Evolutionary conservation across 768 basidiomycete species (phyloP), one percentile per base, ranked within the genome.

Genomic region (Calocybe cyanea): DNA sequence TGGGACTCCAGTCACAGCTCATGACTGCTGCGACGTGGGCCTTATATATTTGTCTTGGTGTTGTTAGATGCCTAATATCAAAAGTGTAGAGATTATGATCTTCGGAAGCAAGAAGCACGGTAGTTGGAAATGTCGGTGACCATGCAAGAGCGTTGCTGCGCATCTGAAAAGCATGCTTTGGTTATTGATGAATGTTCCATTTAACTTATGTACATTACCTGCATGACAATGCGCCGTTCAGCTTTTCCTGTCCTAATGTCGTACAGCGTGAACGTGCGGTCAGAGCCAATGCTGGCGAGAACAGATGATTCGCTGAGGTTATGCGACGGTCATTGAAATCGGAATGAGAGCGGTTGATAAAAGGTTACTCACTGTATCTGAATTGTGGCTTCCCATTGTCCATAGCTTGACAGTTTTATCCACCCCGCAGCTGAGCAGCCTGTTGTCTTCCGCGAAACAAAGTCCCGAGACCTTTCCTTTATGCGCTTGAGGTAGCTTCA

Each of bases 61-160:
- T 72, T 10, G 77, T 68, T 18, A 99, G 75, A 45, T 87, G 80
- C 34, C 96, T 80, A 40, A 98, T 86, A 59, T 99, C 96, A 63
- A 96, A 99, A 0, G 96, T 97, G 65, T 98, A 98, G 19, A 98
- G 75, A 58, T 97, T 96, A 69, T 98, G 94, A 59, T 98, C 95
- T 71, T 98, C 96, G 0, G 94, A 97, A n/a, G 91, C 96, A 6
- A 98, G 78, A 7, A 99, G 79, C 31, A 97, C 69, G 3, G 85
- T 73, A 0, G 94, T 97, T 2, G 96, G 96, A 60, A 93, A 85
- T 0, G 92, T 95, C 0, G 96, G 96, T 21, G 92, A 97, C 94
- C 94, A 99, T 11, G 92, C 77, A 1, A 99, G 74, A 7, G 87
- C 76, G 56, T 98, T 98, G 55, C 83, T 83, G 56, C 81, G 84